Conservation (phyloP, 768 basidiomycete genomes). For the Tricholoma flavovirens region DNA sequence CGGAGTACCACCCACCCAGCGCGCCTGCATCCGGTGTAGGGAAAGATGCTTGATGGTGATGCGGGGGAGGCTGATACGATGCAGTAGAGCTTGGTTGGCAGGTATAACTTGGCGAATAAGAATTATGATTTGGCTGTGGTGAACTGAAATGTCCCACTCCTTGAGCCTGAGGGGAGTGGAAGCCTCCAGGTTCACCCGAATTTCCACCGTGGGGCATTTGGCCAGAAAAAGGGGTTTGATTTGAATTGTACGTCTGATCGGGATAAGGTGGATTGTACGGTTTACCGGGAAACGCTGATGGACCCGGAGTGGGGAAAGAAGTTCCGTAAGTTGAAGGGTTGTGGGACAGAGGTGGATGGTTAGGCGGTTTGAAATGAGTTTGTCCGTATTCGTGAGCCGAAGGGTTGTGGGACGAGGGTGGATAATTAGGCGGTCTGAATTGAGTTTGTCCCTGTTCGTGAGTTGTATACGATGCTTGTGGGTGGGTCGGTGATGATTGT, state of each 20-base stretch:
- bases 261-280: constrained; percentile 4
- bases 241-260: not conserved
- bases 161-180: constrained; percentile 23
- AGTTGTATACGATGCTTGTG: constrained; percentile 7
- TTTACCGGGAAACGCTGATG: constrained; percentile 10
- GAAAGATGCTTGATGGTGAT: constrained; percentile 15
- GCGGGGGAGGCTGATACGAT: constrained; percentile 8
- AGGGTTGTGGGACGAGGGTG: constrained; percentile 14
- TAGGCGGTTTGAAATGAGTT: constrained; percentile 5
- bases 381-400: constrained; percentile 8
- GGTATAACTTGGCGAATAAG: constrained; percentile 15
- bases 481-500: not conserved
- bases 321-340: constrained; percentile 10
- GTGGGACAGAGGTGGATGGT: constrained; percentile 17
- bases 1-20: constrained; percentile 18
- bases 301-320: not conserved
- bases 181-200: constrained; percentile 6
- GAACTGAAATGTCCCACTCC: constrained; percentile 15
- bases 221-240: not conserved
- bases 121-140: constrained; percentile 2
- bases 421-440: constrained; percentile 7
- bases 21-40: constrained; percentile 11
- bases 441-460: constrained; percentile 9
- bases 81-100: constrained; percentile 3
- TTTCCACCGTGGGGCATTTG: not conserved